phyloP scores from a whole-genome alignment of 176 grass and related monocot species.

The Coix lacrymajobi region DNA sequence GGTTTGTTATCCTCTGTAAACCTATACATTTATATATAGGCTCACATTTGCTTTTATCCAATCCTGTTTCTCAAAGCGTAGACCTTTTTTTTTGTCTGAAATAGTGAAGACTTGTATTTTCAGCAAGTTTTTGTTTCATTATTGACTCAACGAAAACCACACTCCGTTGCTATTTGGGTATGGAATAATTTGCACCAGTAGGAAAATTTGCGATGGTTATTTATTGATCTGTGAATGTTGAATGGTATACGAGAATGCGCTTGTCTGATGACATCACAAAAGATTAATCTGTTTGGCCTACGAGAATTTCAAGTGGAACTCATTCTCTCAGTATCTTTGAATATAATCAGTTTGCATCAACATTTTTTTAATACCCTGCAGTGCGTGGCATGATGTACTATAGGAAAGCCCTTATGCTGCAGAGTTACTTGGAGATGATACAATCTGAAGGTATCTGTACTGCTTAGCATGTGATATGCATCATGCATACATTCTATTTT shows the following conservation, averaged over 20 bases:
- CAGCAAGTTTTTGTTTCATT: background rate
- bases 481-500: conserved; percentile 17
- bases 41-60: background rate
- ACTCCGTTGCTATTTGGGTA: background rate
- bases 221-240: background rate
- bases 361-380: conserved; percentile 29
- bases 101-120: background rate
- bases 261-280: background rate
- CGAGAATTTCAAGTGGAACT: background rate
- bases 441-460: conserved; percentile 68
- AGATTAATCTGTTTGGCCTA: background rate
- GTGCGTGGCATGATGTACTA: conserved; percentile 99
- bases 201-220: background rate
- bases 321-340: background rate
- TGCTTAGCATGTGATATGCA: conserved; percentile 14
- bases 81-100: background rate
- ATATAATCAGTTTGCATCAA: background rate
- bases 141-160: background rate
- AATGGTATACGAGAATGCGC: background rate
- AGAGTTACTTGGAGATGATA: conserved; percentile 84
- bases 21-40: background rate
- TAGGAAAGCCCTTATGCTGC: conserved; percentile 92
- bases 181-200: background rate
- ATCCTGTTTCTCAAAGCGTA: background rate
- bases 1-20: conserved; percentile 41